Conservation (phyloP, 2,329 filamentous ascomycete genomes). For the Raffaelea ambrosiae region DNA sequence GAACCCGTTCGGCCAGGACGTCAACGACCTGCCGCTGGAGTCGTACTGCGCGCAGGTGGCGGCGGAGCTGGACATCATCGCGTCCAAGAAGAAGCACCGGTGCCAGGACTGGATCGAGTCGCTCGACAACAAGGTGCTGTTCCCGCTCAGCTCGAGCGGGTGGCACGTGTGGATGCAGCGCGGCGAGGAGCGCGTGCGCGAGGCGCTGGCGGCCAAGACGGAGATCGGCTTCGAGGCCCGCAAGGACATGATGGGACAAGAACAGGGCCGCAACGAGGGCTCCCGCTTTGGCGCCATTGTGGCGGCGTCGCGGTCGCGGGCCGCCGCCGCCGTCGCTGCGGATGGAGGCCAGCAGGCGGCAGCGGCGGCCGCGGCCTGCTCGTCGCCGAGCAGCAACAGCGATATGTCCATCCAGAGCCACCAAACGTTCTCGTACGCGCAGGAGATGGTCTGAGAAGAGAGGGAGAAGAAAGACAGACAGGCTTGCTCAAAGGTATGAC, state of each 20-base stretch:
- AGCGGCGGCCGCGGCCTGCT: not conserved
- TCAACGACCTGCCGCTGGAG: conserved; percentile 60
- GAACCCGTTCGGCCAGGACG: conserved; percentile 61
- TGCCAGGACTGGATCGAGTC: conserved; percentile 38
- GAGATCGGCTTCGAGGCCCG: conserved; percentile 21
- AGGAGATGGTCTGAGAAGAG: too few relatives aligned
- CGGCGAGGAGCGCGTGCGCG: conserved; percentile 35
- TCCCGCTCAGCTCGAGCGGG: conserved; percentile 33
- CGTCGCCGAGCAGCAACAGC: too few relatives aligned
- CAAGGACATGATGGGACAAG: conserved; percentile 15
- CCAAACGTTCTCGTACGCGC: too few relatives aligned
- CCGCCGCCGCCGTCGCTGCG: not conserved
- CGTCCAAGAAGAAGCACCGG: conserved; percentile 42
- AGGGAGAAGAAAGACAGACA: too few relatives aligned
- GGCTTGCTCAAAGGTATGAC: too few relatives aligned
- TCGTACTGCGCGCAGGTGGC: conserved; percentile 57
- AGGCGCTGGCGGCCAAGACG: conserved; percentile 28
- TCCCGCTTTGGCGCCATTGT: not conserved
- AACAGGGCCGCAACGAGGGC: conserved; percentile 5
- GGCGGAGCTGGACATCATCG: conserved; percentile 55
- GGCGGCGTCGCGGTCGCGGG: not conserved
- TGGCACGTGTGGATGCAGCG: conserved; percentile 39
- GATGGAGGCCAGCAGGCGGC: too few relatives aligned
- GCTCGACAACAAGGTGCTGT: conserved; percentile 28
- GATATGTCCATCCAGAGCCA: too few relatives aligned